These are phyloP conservation scores for Graphiopsis chlorocephala DNA, from an alignment of 2,329 filamentous ascomycete genomes.

Conservation along the genomic window DNA sequence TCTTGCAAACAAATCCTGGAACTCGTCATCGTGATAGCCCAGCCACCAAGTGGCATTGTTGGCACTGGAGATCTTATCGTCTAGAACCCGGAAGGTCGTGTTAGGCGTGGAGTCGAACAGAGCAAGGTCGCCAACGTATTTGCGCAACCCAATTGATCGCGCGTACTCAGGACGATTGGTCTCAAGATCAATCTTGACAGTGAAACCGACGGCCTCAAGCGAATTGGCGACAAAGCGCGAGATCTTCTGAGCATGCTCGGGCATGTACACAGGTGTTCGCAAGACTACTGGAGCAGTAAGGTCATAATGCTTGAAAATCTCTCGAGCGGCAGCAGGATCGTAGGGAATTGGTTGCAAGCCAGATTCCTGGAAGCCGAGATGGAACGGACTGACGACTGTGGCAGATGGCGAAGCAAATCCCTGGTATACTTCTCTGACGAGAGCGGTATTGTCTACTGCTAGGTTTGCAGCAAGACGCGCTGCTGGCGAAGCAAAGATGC, in stretches of 20 bases:
- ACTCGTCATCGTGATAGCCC: conserved; percentile 17
- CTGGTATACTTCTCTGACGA: conserved; percentile 15
- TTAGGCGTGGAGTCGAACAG: conserved; percentile 17
- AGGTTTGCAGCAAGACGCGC: conserved; percentile 16
- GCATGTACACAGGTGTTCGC: conserved; percentile 16
- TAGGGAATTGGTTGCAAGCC: conserved; percentile 11
- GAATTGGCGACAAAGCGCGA: conserved; percentile 11
- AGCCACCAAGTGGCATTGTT: conserved; percentile 17
- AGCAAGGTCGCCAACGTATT: conserved; percentile 14
- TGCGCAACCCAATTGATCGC: conserved; percentile 14
- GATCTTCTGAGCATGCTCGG: conserved; percentile 17
- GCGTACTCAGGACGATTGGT: conserved; percentile 16
- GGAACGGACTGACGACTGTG: conserved; percentile 16
- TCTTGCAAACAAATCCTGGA: conserved; percentile 6
- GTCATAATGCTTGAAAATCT: conserved; percentile 5
- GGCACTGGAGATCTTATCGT: conserved; percentile 14
- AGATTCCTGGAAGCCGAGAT: conserved; percentile 12
- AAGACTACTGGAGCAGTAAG: not conserved
- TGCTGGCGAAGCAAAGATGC: conserved; percentile 11
- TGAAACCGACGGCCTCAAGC: conserved; percentile 12
- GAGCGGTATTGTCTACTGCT: conserved; percentile 5
- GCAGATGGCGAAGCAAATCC: conserved; percentile 11
- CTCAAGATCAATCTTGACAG: conserved; percentile 14
- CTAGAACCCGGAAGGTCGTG: conserved; percentile 17
- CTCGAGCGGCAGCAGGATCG: conserved; percentile 6